A percentile compares a stretch with the other conserved stretches of the same genome.
Evolutionary conservation across 768 basidiomycete species (phyloP).

Genomic region (Terana coerulea): DNA sequence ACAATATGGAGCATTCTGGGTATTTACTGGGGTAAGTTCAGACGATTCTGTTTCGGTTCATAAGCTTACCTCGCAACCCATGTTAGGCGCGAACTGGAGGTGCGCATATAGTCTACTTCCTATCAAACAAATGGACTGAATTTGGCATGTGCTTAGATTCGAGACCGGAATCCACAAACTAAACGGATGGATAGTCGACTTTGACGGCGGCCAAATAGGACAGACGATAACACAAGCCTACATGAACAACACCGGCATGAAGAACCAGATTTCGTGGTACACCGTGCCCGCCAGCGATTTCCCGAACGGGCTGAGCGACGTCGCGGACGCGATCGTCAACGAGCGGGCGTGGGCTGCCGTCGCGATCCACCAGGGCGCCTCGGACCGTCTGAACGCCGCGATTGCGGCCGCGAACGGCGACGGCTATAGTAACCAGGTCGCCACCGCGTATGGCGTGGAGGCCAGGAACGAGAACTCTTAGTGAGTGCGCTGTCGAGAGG

Average conservation of each 20-base stretch:
- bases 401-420: constrained; percentile 28
- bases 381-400: constrained; percentile 19
- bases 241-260: constrained; percentile 23
- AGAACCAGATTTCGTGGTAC: constrained; percentile 43
- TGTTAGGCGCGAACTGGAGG: constrained; percentile 8
- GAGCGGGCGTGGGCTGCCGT: constrained; percentile 54
- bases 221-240: constrained; percentile 39
- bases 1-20: constrained; percentile 47
- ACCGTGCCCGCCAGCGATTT: constrained; percentile 37
- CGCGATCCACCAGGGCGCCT: constrained; percentile 33
- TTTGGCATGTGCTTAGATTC: constrained; percentile 10
- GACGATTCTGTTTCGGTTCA: constrained; percentile 12
- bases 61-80: constrained; percentile 3
- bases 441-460: constrained; percentile 44
- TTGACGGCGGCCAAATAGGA: constrained; percentile 54
- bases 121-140: background rate
- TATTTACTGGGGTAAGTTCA: constrained; percentile 60
- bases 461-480: constrained; percentile 58
- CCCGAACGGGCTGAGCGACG: constrained; percentile 33
- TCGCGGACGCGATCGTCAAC: constrained; percentile 37
- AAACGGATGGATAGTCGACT: constrained; percentile 59
- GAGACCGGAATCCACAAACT: constrained; percentile 34
- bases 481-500: constrained; percentile 35
- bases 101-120: too few species aligned
- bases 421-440: constrained; percentile 45